Conservation (phyloP, 768 basidiomycete species). For the Omphalotus guepiniiformis region DNA sequence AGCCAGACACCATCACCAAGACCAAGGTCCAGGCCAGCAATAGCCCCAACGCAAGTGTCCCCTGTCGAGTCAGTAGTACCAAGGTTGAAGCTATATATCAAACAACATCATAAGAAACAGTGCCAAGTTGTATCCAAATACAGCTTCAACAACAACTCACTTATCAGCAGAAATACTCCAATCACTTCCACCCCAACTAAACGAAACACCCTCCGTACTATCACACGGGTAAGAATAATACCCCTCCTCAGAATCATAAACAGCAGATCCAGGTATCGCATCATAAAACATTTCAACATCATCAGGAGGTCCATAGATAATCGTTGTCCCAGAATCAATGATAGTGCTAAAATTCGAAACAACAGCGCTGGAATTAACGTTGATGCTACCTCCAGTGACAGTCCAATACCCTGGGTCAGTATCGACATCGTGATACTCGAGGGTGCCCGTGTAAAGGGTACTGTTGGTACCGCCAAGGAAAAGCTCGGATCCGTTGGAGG, state of each 20-base stretch:
- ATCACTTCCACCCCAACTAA: constrained; percentile 32
- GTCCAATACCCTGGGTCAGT: constrained; percentile 23
- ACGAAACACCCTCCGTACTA: constrained; percentile 20
- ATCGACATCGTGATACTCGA: constrained; percentile 29
- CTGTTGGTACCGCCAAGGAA: constrained; percentile 48
- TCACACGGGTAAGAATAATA: constrained; percentile 26
- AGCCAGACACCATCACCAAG: constrained; percentile 26
- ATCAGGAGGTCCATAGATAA: constrained; percentile 26
- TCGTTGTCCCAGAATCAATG: constrained; percentile 36
- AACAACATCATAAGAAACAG: neutral
- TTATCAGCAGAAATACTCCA: constrained; percentile 41
- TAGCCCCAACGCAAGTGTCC: constrained; percentile 31
- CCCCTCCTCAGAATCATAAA: constrained; percentile 14
- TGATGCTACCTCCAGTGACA: constrained; percentile 14
- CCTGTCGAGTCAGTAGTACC: constrained; percentile 29
- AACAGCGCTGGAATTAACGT: constrained; percentile 11
- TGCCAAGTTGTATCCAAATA: neutral
- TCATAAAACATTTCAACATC: constrained; percentile 21
- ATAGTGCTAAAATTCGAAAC: constrained; percentile 18
- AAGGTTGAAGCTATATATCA: constrained; percentile 38
- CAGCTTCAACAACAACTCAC: neutral
- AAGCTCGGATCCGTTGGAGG: constrained; percentile 39
- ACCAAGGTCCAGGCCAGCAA: constrained; percentile 25
- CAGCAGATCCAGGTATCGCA: constrained; percentile 17
- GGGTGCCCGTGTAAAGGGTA: constrained; percentile 34